phyloP scores from a whole-genome alignment of 139 green algal species.

The Chlamydomonas sp. region DNA sequence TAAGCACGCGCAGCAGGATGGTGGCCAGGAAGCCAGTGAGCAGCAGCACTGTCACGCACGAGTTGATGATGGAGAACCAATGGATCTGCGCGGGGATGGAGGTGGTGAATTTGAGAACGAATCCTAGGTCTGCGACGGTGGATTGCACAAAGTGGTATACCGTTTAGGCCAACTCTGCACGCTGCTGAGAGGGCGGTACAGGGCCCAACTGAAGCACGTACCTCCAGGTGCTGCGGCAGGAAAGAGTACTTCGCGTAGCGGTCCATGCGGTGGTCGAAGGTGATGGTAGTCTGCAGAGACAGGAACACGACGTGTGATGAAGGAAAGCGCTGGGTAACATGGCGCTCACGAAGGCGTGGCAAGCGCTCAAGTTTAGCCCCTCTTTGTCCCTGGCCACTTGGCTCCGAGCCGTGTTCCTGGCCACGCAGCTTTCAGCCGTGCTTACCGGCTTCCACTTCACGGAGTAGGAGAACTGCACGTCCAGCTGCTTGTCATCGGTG shows the following conservation, averaged over 20 bases:
- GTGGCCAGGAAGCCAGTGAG: conserved; percentile 96
- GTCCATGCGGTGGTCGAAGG: conserved; percentile 88
- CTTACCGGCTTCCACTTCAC: conserved; percentile 79
- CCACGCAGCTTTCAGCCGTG: too few relatives aligned
- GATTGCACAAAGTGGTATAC: too few relatives aligned
- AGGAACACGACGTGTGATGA: too few relatives aligned
- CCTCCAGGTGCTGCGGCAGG: conserved; percentile 94
- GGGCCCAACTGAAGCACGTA: conserved; percentile 29
- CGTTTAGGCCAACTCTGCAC: neutral
- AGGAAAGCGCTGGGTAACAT: too few relatives aligned
- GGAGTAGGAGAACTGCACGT: conserved; percentile 85
- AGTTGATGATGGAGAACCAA: conserved; percentile 98
- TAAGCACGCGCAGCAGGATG: conserved; percentile 94
- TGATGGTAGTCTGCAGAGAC: conserved; percentile 52
- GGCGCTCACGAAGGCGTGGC: too few relatives aligned
- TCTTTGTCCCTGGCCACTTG: too few relatives aligned
- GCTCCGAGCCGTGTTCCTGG: too few relatives aligned
- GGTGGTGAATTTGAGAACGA: neutral
- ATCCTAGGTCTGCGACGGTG: neutral
- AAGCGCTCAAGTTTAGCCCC: too few relatives aligned
- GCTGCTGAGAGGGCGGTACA: too few relatives aligned
- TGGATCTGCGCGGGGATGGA: conserved; percentile 81
- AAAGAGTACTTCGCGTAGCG: conserved; percentile 92
- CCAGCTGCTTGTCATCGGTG: conserved; percentile 48
- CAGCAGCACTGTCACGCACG: conserved; percentile 94